These are phyloP conservation scores for Chytriomyces confervae DNA, from an alignment of 192 early-diverging fungal genomes.

Conservation along the genomic window DNA sequence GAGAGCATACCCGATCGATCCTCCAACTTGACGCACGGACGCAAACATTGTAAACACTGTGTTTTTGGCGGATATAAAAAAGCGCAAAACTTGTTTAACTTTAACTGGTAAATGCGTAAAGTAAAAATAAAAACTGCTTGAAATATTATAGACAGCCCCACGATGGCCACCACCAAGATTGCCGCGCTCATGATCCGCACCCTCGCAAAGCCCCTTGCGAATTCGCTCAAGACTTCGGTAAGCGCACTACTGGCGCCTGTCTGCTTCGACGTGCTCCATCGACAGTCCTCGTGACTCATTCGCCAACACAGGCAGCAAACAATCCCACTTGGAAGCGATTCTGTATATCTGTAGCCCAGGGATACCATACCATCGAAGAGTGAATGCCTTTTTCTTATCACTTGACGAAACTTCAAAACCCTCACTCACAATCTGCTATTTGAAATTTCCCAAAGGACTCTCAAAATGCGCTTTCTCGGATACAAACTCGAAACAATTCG, in stretches of 20 bases:
- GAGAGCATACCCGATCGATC: not conserved
- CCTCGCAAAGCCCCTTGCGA: constrained; percentile 54
- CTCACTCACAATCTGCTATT: not conserved
- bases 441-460: not conserved
- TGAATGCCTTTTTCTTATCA: not conserved
- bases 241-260: not conserved
- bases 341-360: constrained; percentile 50
- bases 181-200: constrained; percentile 49
- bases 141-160: not conserved
- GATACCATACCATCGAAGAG: constrained; percentile 40
- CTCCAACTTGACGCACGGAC: constrained; percentile 17
- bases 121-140: constrained; percentile 10
- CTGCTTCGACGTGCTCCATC: not conserved
- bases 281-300: not conserved
- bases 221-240: constrained; percentile 46
- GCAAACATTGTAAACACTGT: constrained; percentile 6
- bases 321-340: constrained; percentile 41
- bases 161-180: constrained; percentile 47
- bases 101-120: not conserved
- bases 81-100: not conserved
- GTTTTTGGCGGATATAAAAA: not conserved
- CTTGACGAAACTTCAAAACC: not conserved
- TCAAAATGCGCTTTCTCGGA: constrained; percentile 52
- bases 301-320: constrained; percentile 32
- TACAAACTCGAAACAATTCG: constrained; percentile 48